A percentile compares a stretch with the other conserved stretches of the same genome.
Conservation (phyloP, 208 protist genomes). For the Sergeia podlipaevii region DNA sequence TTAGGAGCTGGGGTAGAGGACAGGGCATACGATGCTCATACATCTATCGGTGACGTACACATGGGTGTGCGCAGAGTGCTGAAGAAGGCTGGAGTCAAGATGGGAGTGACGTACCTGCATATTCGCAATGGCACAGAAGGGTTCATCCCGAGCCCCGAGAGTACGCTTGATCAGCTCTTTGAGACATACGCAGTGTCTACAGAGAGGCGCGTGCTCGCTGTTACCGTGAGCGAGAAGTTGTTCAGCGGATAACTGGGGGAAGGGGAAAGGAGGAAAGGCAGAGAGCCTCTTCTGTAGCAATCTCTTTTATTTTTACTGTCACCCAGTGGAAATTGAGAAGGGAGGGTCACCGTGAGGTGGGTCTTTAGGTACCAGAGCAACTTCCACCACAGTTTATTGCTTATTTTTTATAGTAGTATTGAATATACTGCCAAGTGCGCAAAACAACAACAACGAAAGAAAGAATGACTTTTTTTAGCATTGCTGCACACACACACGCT, state of each 20-base stretch:
- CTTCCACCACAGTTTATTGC: too few species aligned
- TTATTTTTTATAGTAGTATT: too few species aligned
- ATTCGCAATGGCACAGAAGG: slow-evolving; percentile 58
- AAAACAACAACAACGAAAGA: slow-evolving; percentile 1
- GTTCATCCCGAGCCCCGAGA: slow-evolving; percentile 68
- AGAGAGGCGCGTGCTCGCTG: slow-evolving; percentile 35
- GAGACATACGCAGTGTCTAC: slow-evolving; percentile 39
- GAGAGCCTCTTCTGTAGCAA: too few species aligned
- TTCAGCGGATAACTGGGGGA: slow-evolving; percentile 69
- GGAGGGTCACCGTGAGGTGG: too few species aligned
- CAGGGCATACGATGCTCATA: slow-evolving; percentile 39
- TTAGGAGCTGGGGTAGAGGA: slow-evolving; percentile 45
- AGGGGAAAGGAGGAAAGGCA: too few species aligned
- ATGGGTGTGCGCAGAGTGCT: slow-evolving; percentile 55
- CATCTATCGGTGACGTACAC: slow-evolving; percentile 66
- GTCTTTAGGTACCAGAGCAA: too few species aligned
- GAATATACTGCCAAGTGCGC: too few species aligned
- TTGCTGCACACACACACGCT: too few species aligned
- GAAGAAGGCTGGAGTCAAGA: slow-evolving; percentile 16
- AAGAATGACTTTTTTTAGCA: neutral
- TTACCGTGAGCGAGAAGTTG: slow-evolving; percentile 53
- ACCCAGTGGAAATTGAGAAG: too few species aligned
- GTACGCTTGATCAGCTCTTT: slow-evolving; percentile 49
- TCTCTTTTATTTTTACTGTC: too few species aligned
- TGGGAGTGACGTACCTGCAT: slow-evolving; percentile 43